Base-by-base conservation (phyloP, 192 early-diverging fungal genomes). In the Thamnidium elegans region DNA sequence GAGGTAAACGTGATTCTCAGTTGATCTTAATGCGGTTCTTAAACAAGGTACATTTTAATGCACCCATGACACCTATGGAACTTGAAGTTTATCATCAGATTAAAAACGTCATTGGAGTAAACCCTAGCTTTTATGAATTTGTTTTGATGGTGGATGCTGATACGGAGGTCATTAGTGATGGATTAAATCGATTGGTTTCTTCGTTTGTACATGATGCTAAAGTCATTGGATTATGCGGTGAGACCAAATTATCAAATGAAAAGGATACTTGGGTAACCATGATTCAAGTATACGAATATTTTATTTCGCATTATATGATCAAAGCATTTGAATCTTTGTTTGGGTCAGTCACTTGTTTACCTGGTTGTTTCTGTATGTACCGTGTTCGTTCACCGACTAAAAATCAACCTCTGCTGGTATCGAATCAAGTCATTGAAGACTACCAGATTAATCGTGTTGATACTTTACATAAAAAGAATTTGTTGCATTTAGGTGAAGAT, bases 241-340 rank as follows among this genome's bases (percentile, higher is more conserved):
- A 99, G 70, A 99, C 97, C 6, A 82, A 79, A 60, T 79, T 99
- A 66, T 84, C 90, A 21, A 97, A 97, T 74, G 93, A 96, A 71
- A 90, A 92, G 69, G 84, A 89, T 65, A 90, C 92, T 19, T 97
- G 92, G 91, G 89, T 93, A 47, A 94, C 95, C 8, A 96, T 96
- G 94, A 96, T 99, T 79, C 95, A 97, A 70, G 92, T 99, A 48
- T 98, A 97, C 71, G 95, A 99, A 80, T 98, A 98, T 81, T 98
- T 90, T 74, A 96, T 98, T 66, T 91, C 88, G 30, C 95, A 98
- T 81, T 93, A 96, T 64, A 78, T 98, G 75, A 86, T 93, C 52
- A 97, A 97, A 78, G 92, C 95, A 3, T 97, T 97, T 68, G 95
- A 97, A 76, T 97, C 95, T 15, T 82, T 98, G 20, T 98, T 98